Conservation (phyloP, 2,329 filamentous ascomycete genomes). For the Calonectria fujianensis region DNA sequence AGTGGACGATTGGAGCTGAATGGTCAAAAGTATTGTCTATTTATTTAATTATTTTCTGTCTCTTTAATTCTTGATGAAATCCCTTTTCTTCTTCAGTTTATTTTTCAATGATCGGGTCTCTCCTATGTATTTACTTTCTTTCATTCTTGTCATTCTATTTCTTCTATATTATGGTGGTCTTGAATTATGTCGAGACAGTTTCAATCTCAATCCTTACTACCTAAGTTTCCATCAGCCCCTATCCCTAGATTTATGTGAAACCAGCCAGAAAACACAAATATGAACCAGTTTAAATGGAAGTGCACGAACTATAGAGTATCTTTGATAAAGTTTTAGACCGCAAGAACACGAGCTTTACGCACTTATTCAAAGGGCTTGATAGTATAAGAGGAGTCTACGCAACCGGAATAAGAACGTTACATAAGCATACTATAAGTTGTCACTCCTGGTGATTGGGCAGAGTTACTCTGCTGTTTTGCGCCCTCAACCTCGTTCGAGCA, state of each 20-base stretch:
- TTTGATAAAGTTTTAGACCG: too few species aligned
- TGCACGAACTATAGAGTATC: too few species aligned
- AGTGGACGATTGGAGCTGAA: neutral
- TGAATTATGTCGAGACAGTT: neutral
- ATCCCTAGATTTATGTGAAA: neutral
- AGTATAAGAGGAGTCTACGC: neutral
- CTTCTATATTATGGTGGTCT: neutral
- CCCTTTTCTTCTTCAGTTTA: neutral
- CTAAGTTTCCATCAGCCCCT: neutral
- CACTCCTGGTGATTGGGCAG: neutral
- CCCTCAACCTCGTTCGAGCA: neutral
- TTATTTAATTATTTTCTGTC: neutral
- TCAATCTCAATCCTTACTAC: neutral
- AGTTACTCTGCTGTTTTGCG: neutral
- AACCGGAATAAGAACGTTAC: neutral
- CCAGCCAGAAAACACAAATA: neutral
- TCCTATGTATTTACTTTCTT: too few species aligned
- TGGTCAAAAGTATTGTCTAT: neutral
- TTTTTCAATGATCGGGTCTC: too few species aligned
- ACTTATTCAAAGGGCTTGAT: neutral
- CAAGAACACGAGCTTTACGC: neutral
- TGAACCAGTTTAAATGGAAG: neutral
- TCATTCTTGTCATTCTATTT: neutral
- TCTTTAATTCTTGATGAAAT: neutral
- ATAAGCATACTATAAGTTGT: neutral